A percentile compares a stretch with the other conserved stretches of the same genome.
Evolutionary conservation across 139 green algal species (phyloP).

Genomic region (Micractinium conductrix): DNA sequence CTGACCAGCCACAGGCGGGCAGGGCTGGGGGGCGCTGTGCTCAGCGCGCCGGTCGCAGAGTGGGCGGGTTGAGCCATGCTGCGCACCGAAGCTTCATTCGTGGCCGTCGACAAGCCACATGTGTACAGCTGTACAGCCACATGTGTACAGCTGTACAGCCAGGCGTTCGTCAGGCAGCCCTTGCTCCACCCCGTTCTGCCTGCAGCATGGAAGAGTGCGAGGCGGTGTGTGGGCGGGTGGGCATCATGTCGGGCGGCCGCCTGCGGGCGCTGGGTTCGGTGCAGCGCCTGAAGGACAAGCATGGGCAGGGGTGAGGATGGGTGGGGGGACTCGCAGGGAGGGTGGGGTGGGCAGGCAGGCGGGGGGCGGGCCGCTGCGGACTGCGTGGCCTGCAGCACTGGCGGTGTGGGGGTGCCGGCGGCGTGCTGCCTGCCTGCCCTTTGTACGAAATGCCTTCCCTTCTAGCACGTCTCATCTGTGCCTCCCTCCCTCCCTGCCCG

Average conservation of each 20-base stretch:
- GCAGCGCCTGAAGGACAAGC: constrained; percentile 88
- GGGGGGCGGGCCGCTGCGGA: no score
- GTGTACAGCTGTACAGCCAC: no score
- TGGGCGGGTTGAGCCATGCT: neutral
- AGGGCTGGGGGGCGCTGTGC: constrained; percentile 88
- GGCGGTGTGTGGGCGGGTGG: constrained; percentile 84
- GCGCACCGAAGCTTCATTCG: neutral
- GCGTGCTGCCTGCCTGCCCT: no score
- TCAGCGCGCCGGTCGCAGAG: constrained; percentile 3
- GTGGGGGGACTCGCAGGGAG: neutral
- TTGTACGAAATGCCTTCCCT: no score
- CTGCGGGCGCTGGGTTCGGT: constrained; percentile 84
- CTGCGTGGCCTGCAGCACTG: no score
- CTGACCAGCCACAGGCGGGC: constrained; percentile 63
- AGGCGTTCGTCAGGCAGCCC: neutral
- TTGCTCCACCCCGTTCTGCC: constrained; percentile 37
- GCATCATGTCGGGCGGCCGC: constrained; percentile 83
- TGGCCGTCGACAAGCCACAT: no score
- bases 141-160: neutral
- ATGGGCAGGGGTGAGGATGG: constrained; percentile 65
- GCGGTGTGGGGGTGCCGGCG: no score
- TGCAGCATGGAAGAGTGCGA: constrained; percentile 97
- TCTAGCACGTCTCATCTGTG: neutral
- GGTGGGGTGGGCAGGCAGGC: neutral
- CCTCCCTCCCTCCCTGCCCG: constrained; percentile 2